Conservation (phyloP, 2,329 filamentous ascomycete species). For the Apiospora aurea region DNA sequence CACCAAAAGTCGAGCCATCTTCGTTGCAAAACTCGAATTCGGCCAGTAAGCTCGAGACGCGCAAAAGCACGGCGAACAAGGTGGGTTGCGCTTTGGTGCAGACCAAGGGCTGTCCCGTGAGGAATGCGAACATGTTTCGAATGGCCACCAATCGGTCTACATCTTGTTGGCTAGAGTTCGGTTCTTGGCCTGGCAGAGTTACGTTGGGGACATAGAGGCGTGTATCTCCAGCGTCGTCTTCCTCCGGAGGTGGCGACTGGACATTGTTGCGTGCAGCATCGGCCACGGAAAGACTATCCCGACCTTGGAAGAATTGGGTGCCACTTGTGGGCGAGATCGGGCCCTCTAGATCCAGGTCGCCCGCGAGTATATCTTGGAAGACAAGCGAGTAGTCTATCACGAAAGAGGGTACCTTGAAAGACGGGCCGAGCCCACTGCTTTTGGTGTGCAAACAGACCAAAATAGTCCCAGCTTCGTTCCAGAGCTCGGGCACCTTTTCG, state of each 20-base stretch:
- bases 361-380: conserved; percentile 46
- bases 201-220: conserved; percentile 61
- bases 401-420: conserved; percentile 66
- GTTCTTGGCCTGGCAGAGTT: conserved; percentile 43
- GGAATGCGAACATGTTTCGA: conserved; percentile 71
- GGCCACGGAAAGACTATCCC: conserved; percentile 55
- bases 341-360: conserved; percentile 57
- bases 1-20: conserved; percentile 67
- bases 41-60: conserved; percentile 60
- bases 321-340: conserved; percentile 42
- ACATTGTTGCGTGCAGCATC: conserved; percentile 51
- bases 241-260: conserved; percentile 45
- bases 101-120: conserved; percentile 69
- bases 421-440: conserved; percentile 58
- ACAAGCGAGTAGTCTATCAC: conserved; percentile 61
- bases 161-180: conserved; percentile 48
- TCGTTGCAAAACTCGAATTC: conserved; percentile 64
- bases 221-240: conserved; percentile 48
- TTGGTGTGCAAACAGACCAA: conserved; percentile 64
- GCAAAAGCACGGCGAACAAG: conserved; percentile 61
- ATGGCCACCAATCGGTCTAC: conserved; percentile 64
- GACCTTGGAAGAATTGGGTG: conserved; percentile 51
- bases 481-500: conserved; percentile 70
- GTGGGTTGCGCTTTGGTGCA: conserved; percentile 61
- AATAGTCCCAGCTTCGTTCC: conserved; percentile 67